Evolutionary conservation across 495 filamentous ascomycete species (phyloP).

Genomic region (Poronia punctata): DNA sequence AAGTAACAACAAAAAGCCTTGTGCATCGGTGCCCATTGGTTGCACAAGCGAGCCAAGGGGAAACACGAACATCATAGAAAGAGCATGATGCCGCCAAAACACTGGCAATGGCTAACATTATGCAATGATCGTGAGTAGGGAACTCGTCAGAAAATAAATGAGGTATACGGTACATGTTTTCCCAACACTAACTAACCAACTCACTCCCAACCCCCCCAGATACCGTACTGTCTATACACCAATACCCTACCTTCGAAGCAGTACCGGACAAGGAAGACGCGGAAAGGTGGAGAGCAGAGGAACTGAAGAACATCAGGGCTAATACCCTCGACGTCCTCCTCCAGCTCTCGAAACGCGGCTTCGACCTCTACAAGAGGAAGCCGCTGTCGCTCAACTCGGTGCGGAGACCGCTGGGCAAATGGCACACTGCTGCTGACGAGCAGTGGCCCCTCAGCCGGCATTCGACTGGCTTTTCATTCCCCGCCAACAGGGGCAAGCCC

Average conservation of each 20-base stretch:
- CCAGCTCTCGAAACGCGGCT: slow-evolving; percentile 51
- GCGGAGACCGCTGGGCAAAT: slow-evolving; percentile 22
- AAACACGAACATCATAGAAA: slow-evolving; percentile 15
- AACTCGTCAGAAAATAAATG: too few species aligned
- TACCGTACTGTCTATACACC: slow-evolving; percentile 72
- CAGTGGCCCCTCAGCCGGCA: slow-evolving; percentile 24
- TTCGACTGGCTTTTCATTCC: slow-evolving; percentile 15
- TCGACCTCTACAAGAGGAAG: slow-evolving; percentile 30
- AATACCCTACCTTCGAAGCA: slow-evolving; percentile 52
- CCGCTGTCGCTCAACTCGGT: slow-evolving; percentile 44
- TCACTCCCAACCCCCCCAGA: slow-evolving; percentile 33
- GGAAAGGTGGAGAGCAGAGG: slow-evolving; percentile 23
- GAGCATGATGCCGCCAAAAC: slow-evolving; percentile 26
- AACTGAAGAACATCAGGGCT: slow-evolving; percentile 52
- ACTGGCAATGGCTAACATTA: slow-evolving; percentile 78
- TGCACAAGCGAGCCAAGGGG: slow-evolving; percentile 47
- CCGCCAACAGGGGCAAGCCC: slow-evolving; percentile 9
- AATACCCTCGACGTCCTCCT: slow-evolving; percentile 67
- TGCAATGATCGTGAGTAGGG: slow-evolving; percentile 61
- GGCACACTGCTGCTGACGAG: slow-evolving; percentile 17
- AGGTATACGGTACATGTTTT: too few species aligned
- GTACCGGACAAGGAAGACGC: slow-evolving; percentile 24
- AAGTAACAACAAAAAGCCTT: slow-evolving; percentile 51
- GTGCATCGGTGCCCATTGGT: slow-evolving; percentile 75
- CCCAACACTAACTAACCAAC: background rate